Evolutionary conservation across 2,329 filamentous ascomycete genomes (phyloP), one percentile per base, ranked within the genome.

Genomic region (Fusarium irregulare): DNA sequence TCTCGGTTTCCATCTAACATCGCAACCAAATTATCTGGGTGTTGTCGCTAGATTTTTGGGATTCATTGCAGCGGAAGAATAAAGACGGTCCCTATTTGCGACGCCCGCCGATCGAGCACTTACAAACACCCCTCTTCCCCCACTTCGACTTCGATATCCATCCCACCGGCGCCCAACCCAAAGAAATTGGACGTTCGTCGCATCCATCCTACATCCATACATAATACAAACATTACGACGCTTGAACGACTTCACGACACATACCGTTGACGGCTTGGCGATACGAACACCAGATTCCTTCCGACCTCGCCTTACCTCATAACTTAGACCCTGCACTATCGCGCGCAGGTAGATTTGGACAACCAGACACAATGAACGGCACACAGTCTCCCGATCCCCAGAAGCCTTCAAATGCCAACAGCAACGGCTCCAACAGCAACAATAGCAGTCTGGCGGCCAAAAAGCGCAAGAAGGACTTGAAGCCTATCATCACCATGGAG

Each of bases 381-480:
- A 68, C 71, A 67, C 73, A 80, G 70, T 67, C 77, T 57, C 68
- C 74, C 34, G 76, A 78, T 56, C 66, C 73, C 50, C 77, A 80
- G 68, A 77, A 79, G 72, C 64, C 71, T n/a, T 65, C 74, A 27
- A 60, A 75, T 30, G 57, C 65, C 61, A 68, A 60, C 54, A 63
- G 76, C 56, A 80, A 80, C 62, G 75, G 77, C n/a, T 61, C 71
- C 42, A 66, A 59, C 53, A 75, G 71, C 51, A 75, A 65, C 53
- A 75, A 56, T 57, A 74, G 70, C 56, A 77, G 72, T 54, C 67
- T 76, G n/a, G 63, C 70, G 25, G 75, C 76, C 23, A 93, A 92
- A 85, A 93, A 93, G 85, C 87, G 90, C 77, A 90, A 91, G 84
- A 93, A 93, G 85, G 89, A 91, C 56, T 82, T 92, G 72, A 92